Evolutionary conservation across 2,329 filamentous ascomycete species (phyloP).

Genomic region (Colletotrichum cereale): DNA sequence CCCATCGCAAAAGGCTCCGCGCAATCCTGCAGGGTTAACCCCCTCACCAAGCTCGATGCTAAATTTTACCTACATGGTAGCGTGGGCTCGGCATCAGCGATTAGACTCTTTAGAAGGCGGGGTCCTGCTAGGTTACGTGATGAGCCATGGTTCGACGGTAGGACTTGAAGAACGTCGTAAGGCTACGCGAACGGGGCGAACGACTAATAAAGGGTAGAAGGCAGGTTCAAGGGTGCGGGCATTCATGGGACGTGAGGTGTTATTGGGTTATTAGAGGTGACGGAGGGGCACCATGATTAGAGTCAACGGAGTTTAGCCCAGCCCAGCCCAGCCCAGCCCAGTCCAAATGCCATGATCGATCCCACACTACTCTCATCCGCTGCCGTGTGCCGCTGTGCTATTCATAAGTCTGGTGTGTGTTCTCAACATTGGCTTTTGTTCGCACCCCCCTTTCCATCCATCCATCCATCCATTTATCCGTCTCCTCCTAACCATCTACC

Average conservation of each 20-base stretch:
- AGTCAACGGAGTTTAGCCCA: conserved; percentile 30
- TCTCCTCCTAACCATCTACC: background rate
- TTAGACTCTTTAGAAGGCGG: conserved; percentile 18
- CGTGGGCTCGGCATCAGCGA: conserved; percentile 28
- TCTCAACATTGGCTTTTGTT: conserved; percentile 13
- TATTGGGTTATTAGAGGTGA: background rate
- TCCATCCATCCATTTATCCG: background rate
- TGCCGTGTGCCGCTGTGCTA: conserved; percentile 25
- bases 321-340: conserved; percentile 28
- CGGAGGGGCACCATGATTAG: conserved; percentile 19
- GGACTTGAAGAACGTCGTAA: conserved; percentile 25
- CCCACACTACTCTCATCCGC: conserved; percentile 12
- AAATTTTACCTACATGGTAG: conserved; percentile 21
- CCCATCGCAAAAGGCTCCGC: conserved; percentile 11
- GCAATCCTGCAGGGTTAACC: conserved; percentile 11
- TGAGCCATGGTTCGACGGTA: conserved; percentile 27
- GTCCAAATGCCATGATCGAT: conserved; percentile 35
- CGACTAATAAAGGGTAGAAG: background rate
- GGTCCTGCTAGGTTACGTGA: conserved; percentile 21
- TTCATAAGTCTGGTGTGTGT: conserved; percentile 19
- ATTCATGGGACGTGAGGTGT: conserved; percentile 1
- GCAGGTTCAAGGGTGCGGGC: conserved; percentile 16
- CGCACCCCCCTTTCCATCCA: background rate
- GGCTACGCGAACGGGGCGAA: conserved; percentile 32
- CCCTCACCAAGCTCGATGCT: conserved; percentile 34